Conservation (phyloP, 331 rosid species). For the Quercus lobata region DNA sequence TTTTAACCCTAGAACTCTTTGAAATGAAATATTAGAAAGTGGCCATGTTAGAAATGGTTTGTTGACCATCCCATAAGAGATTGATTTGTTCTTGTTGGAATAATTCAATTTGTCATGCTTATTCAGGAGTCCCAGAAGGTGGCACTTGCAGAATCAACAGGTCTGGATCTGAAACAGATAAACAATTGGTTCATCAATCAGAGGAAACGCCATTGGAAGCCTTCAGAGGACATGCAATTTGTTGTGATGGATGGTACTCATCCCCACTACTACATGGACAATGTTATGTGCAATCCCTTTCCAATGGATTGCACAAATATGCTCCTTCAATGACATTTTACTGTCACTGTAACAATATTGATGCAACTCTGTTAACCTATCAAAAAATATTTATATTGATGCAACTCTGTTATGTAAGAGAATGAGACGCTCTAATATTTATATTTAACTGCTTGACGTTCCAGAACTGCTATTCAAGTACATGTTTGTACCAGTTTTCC, state of each 20-base stretch:
- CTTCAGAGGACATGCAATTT: conserved; percentile 42
- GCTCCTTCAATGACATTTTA: conserved; percentile 7
- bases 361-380: not conserved
- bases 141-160: conserved; percentile 40
- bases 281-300: conserved; percentile 25
- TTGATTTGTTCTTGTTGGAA: not conserved
- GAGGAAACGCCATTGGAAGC: conserved; percentile 56
- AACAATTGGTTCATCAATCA: conserved; percentile 54
- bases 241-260: conserved; percentile 35
- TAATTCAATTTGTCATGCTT: not conserved
- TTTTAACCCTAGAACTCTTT: not conserved
- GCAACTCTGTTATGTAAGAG: too few relatives aligned
- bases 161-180: conserved; percentile 46
- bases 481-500: not conserved
- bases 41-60: too few relatives aligned
- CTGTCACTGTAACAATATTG: not conserved
- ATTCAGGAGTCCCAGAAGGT: conserved; percentile 45
- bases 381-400: too few relatives aligned
- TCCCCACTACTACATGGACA: conserved; percentile 35
- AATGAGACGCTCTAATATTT: not conserved
- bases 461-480: not conserved
- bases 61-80: not conserved
- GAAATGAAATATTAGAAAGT: not conserved
- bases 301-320: conserved; percentile 37
- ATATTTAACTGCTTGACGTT: not conserved